Evolutionary conservation across 192 early-diverging fungal species (phyloP), one percentile per base, ranked within the genome.

Genomic region (Spinellus fusiger): DNA sequence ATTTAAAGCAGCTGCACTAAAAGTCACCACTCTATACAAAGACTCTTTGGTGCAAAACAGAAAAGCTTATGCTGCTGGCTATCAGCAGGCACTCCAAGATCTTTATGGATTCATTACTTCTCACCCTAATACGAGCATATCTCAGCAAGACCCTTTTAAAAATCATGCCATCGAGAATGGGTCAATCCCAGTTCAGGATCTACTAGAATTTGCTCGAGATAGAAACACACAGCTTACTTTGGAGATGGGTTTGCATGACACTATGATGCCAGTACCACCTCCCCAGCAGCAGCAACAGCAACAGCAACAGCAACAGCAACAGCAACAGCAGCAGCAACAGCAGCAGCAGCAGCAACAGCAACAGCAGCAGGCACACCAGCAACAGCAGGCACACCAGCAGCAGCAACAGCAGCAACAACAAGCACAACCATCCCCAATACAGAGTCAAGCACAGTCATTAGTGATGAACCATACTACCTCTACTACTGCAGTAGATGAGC

Each of bases 1-100:
- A 1, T 81, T 81, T 62, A 81, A 78, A 40, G 74, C 76, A 29
- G 74, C 79, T 18, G 79, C 79, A 15, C 61, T 73, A 13, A 74
- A 73, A 26, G 79, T 81, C 20, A 78, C 79, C 2, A 74, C 72
- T 25, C 66, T 81, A 9, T 81, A 81, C 63, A 81, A 81, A 59
- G 79, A 81, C 46, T 74, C 79, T 2, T 63, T 78, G n/a, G 71
- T 73, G 20, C 74, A 73, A 38, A 77, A 81, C n/a, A 61, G 73
- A 15, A 71, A 73, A 46, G 71, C 75, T 23, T 77, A 74, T 59
- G 72, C 67, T 13, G 66, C 75, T 22, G 79, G 79, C 22, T 81
- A 81, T 62, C 71, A 81, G 44, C 74, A 77, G 18, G 76, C 76
- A 1, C 34, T 81, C 4, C 79, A 81, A 61, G 79, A 81, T 64